These are phyloP conservation scores for Adansonia digitata DNA, from an alignment of 345 rosid species.

Conservation along the genomic window DNA sequence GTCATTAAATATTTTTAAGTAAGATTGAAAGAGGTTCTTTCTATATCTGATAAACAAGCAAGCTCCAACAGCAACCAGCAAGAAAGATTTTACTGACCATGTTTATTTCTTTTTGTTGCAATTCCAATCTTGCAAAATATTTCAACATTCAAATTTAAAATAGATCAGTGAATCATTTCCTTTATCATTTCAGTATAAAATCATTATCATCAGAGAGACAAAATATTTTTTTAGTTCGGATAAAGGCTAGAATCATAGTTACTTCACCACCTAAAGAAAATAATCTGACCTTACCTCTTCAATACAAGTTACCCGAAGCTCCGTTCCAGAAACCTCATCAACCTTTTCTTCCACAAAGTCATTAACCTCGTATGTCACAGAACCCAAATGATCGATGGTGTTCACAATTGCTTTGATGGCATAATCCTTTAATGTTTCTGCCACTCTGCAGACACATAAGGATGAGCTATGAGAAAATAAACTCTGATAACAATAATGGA, in stretches of 20 bases:
- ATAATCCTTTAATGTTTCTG: slow-evolving; percentile 88
- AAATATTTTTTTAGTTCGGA: too few relatives aligned
- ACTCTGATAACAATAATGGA: not conserved
- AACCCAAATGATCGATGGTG: slow-evolving; percentile 94
- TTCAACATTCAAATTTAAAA: not conserved
- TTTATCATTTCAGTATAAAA: too few relatives aligned
- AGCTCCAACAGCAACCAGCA: not conserved
- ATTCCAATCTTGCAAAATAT: not conserved
- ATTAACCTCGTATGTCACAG: slow-evolving; percentile 80
- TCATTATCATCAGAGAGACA: too few relatives aligned
- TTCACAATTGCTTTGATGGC: slow-evolving; percentile 87
- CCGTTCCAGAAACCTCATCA: slow-evolving; percentile 72
- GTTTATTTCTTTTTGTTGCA: not conserved
- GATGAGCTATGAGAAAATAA: too few relatives aligned
- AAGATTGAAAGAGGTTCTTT: not conserved
- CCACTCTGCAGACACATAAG: slow-evolving; percentile 50
- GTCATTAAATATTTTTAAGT: not conserved
- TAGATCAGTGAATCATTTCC: not conserved
- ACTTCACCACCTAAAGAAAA: not conserved
- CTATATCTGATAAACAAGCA: too few relatives aligned
- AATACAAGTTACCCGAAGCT: slow-evolving; percentile 74
- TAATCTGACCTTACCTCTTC: slow-evolving; percentile 55
- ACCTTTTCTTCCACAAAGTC: slow-evolving; percentile 83
- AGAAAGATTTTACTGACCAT: not conserved
- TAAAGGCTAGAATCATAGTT: not conserved